phyloP scores from a whole-genome alignment of 1,284 basidiomycete genomes.

The Naganishia sp. region DNA sequence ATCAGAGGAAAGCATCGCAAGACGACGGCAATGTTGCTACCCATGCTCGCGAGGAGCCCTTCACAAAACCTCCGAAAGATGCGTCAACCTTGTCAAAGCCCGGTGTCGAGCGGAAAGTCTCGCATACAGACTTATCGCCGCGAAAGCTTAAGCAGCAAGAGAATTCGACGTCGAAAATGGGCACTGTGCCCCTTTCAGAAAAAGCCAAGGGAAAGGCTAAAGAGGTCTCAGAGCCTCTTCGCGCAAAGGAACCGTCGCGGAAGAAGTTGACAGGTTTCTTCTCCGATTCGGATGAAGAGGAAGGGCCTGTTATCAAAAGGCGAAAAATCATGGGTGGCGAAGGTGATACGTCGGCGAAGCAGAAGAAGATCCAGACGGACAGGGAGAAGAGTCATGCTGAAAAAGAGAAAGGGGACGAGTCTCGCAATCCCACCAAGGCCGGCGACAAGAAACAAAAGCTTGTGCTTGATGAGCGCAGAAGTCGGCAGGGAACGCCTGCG shows the following conservation, averaged over 20 bases:
- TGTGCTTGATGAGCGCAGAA: slow-evolving; percentile 12
- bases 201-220: slow-evolving; percentile 22
- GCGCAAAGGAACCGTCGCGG: slow-evolving; percentile 1
- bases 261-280: slow-evolving; percentile 8
- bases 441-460: slow-evolving; percentile 22
- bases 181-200: background rate
- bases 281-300: slow-evolving; percentile 24
- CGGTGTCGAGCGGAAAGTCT: background rate
- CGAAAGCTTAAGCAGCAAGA: background rate
- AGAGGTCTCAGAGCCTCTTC: background rate
- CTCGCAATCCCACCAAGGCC: background rate
- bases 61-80: background rate
- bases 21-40: background rate
- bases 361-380: slow-evolving; percentile 5
- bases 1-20: background rate
- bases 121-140: background rate
- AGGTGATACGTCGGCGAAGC: background rate
- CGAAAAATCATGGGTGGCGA: slow-evolving; percentile 17
- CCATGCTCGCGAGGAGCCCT: background rate
- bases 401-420: slow-evolving; percentile 13
- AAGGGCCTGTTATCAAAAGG: slow-evolving; percentile 16
- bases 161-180: background rate
- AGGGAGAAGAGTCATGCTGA: slow-evolving; percentile 1
- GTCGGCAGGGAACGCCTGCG: slow-evolving; percentile 18
- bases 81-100: background rate